A percentile compares a stretch with the other conserved stretches of the same genome.
Evolutionary conservation across 2,329 filamentous ascomycete species (phyloP).

Genomic region (Monascus ruber): DNA sequence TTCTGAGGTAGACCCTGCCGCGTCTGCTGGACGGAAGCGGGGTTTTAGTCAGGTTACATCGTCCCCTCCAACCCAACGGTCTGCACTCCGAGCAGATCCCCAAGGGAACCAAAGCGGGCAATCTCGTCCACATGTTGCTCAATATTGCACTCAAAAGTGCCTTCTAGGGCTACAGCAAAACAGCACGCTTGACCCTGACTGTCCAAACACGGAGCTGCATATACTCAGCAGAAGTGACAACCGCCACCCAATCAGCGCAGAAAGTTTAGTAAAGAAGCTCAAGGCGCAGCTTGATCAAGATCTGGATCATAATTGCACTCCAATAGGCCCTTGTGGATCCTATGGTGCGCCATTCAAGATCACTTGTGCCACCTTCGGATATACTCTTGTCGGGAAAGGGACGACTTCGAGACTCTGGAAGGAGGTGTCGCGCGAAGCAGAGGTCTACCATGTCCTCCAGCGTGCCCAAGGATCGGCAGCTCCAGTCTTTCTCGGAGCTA

Average conservation of each 20-base stretch:
- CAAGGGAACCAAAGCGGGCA: conserved; percentile 4
- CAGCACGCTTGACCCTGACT: conserved; percentile 9
- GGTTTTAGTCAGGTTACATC: conserved; percentile 12
- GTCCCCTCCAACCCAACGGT: conserved; percentile 7
- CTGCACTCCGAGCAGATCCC: conserved; percentile 3
- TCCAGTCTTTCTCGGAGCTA: conserved; percentile 16
- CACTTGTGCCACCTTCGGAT: conserved; percentile 14
- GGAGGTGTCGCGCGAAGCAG: conserved; percentile 11
- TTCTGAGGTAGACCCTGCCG: conserved; percentile 8
- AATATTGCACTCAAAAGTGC: conserved; percentile 16
- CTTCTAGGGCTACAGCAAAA: conserved; percentile 14
- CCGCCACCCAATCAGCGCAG: conserved; percentile 9
- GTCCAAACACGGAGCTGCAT: conserved; percentile 14
- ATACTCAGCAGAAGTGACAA: conserved; percentile 2
- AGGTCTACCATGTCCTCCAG: conserved; percentile 13
- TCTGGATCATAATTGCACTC: conserved; percentile 16
- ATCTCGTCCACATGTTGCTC: conserved; percentile 6
- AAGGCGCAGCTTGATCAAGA: conserved; percentile 17
- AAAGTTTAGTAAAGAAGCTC: conserved; percentile 9
- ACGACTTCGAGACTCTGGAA: conserved; percentile 13
- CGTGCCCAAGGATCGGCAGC: conserved; percentile 13
- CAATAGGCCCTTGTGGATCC: conserved; percentile 14
- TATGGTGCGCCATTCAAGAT: conserved; percentile 20
- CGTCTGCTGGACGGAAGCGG: conserved; percentile 10
- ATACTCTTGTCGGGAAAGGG: conserved; percentile 15